Percentiles rank a stretch among this genome's conserved stretches.
Conservation (phyloP, 495 filamentous ascomycete species). For the Massariosphaeria phaeospora region DNA sequence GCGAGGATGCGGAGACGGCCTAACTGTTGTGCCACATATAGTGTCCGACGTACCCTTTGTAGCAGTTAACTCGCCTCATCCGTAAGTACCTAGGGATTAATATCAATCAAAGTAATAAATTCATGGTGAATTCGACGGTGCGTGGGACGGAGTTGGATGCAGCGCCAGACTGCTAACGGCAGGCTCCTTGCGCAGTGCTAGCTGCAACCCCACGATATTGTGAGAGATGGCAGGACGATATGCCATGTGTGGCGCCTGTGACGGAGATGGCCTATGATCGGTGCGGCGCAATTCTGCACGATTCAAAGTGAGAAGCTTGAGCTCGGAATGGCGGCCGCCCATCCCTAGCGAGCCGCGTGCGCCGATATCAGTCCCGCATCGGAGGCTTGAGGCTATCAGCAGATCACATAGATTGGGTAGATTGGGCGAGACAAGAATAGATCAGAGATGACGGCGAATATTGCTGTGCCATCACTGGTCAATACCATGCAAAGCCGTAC, state of each 20-base stretch:
- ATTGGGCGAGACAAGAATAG: slow-evolving; percentile 19
- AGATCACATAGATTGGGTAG: slow-evolving; percentile 12
- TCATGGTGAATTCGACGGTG: background rate
- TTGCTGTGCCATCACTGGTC: background rate
- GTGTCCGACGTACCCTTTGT: background rate
- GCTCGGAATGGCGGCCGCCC: slow-evolving; percentile 29
- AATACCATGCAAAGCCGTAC: no score
- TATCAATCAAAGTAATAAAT: slow-evolving; percentile 10
- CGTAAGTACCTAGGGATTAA: background rate
- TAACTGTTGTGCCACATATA: slow-evolving; percentile 20
- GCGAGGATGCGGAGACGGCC: background rate
- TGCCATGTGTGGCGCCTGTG: no score
- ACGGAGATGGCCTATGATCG: slow-evolving; percentile 13
- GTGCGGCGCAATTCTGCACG: slow-evolving; percentile 21
- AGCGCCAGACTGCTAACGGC: background rate
- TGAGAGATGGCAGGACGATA: background rate
- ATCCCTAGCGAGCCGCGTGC: slow-evolving; percentile 25
- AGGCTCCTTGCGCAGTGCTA: background rate
- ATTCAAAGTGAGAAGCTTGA: slow-evolving; percentile 27
- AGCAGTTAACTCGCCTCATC: no score
- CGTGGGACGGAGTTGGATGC: background rate
- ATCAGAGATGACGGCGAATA: slow-evolving; percentile 4
- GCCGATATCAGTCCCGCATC: slow-evolving; percentile 11
- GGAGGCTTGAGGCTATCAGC: slow-evolving; percentile 6
- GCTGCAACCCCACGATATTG: background rate